Evolutionary conservation across 2,329 filamentous ascomycete genomes (phyloP).

Genomic region (Chaetomium sp.): DNA sequence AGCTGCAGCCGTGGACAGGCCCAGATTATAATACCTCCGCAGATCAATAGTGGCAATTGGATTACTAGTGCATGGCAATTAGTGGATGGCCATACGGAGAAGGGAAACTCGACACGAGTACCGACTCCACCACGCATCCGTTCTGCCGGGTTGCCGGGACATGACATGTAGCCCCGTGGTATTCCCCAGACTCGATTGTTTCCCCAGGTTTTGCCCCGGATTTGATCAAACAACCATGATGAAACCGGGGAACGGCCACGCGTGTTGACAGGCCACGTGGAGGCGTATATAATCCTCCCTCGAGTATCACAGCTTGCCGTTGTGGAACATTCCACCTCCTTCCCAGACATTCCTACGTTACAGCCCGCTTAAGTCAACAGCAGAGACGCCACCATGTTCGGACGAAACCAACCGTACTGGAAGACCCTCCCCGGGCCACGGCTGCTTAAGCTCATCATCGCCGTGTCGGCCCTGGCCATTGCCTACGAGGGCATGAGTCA

Average conservation of each 20-base stretch:
- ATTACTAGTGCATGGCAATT: background rate
- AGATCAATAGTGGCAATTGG: background rate
- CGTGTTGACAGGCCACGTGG: too few species aligned
- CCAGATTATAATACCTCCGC: background rate
- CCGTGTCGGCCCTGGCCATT: constrained; percentile 1
- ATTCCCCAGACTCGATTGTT: too few species aligned
- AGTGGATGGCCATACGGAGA: background rate
- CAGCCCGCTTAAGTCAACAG: background rate
- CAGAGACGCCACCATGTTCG: background rate
- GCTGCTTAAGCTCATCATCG: constrained; percentile 1
- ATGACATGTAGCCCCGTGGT: too few species aligned
- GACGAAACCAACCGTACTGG: background rate
- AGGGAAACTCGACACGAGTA: background rate
- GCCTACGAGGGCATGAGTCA: constrained; percentile 1
- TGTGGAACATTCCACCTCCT: background rate
- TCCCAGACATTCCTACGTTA: background rate
- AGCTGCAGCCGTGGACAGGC: background rate
- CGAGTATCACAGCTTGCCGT: background rate
- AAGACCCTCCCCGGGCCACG: background rate
- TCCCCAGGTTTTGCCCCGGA: too few species aligned
- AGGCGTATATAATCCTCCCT: too few species aligned
- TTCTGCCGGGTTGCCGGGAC: background rate
- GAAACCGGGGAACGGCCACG: too few species aligned
- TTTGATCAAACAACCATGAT: too few species aligned
- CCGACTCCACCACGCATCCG: background rate